Base-by-base conservation (phyloP, 306 rosid species). In the Glycyrrhiza uralensis region DNA sequence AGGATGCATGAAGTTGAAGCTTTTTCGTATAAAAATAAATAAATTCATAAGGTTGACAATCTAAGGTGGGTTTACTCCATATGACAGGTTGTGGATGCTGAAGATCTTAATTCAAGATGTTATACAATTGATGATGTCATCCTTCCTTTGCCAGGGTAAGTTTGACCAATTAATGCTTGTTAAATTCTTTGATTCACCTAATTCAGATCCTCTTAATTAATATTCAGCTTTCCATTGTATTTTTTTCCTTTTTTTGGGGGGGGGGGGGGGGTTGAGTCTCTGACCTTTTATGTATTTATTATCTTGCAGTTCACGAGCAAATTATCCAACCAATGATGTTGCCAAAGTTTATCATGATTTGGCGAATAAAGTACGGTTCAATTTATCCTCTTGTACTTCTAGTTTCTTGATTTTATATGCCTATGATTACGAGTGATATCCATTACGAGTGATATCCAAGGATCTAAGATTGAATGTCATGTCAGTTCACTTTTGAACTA, bases 61-160 rank as follows among this genome's bases (percentile, higher is more conserved):
- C 57, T 70, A 38, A 77, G 61, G 35, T 52, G 15, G 19, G 66
- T 29, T 65, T 67, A 50, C 19, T 70, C 36, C 8, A 4, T 79
- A 47, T 79, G 83, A 36, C 91, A 94, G 99, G 87, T 74, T 81
- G 84, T 91, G 47, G 76, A 84, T 73, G 80, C 81, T 12, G 96
- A 91, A 77, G 97, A 91, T 80, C 76, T 94, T 50, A 71, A 60
- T 51, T 71, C 72, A 28, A 83, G 92, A 72, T 85, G 33, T 64
- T 94, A 85, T 71, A 85, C 85, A 17, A 81, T 91, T 81, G 96
- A 91, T 26, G 99, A 94, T 60, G 80, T 89, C 46, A 78, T 94
- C 76, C 99, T 94, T 80, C 99, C 99, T n/a, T 46, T 89, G 86
- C 99, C 99, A 3, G 99, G 99, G 99, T 91, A 78, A 82, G 87